phyloP scores from a whole-genome alignment of 2,329 filamentous ascomycete genomes.

The Calycina marina region DNA sequence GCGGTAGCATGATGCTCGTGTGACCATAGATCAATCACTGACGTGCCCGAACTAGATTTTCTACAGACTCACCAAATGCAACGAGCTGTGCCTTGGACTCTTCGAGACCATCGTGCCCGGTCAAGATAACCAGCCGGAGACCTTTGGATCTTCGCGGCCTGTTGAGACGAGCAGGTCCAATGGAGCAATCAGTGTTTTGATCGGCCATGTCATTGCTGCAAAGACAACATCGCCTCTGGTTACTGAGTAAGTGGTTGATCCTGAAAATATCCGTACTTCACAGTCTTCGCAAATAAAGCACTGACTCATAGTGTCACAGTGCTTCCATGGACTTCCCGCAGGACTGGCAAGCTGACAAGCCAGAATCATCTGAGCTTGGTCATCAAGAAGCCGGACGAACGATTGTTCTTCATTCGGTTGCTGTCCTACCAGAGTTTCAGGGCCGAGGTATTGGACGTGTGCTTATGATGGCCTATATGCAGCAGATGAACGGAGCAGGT shows the following conservation, averaged over 20 bases:
- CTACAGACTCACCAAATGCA: conserved; percentile 61
- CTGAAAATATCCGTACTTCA: not conserved
- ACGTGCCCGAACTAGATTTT: conserved; percentile 36
- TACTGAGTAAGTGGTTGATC: conserved; percentile 45
- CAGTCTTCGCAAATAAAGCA: too few relatives aligned
- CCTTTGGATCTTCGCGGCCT: conserved; percentile 26
- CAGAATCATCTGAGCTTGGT: conserved; percentile 36
- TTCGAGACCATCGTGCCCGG: conserved; percentile 50
- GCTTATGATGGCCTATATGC: conserved; percentile 61
- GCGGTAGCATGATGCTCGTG: too few relatives aligned
- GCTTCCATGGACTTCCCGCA: conserved; percentile 59
- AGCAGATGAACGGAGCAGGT: conserved; percentile 56
- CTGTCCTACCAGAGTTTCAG: conserved; percentile 63
- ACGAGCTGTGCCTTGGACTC: conserved; percentile 64
- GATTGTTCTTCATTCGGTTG: conserved; percentile 69
- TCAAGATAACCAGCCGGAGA: conserved; percentile 36
- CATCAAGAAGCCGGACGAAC: conserved; percentile 63
- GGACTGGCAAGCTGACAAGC: conserved; percentile 42
- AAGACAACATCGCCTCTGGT: conserved; percentile 48
- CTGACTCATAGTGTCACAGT: too few relatives aligned
- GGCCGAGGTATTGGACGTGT: conserved; percentile 58
- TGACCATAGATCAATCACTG: not conserved
- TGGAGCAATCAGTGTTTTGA: conserved; percentile 43
- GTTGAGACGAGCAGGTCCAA: conserved; percentile 45
- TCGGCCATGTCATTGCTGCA: conserved; percentile 68